Base-by-base conservation (phyloP, 805 yeast genomes). In the Kurtzmaniella cleridarum region DNA sequence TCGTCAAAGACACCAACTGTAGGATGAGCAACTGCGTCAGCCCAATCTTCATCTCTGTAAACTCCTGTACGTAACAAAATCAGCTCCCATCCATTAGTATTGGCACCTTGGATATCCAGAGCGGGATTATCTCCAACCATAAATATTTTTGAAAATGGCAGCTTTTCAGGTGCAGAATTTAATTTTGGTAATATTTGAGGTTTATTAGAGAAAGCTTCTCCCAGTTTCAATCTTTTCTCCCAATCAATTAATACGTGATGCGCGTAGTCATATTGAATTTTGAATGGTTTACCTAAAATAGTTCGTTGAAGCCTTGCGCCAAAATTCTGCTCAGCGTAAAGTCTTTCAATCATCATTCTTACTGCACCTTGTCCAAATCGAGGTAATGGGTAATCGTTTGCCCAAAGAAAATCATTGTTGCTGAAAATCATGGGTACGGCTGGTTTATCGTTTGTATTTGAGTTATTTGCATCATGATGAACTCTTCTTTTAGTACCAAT, bases 51-150 rank as follows among this genome's bases (percentile, higher is more conserved):
- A 45, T 81, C 87, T 43, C 70, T 67, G 57, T 78, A 93, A 3
- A 93, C 98, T 1, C 98, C 98, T 0, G 97, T 85, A 45, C 81
- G 71, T 18, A 93, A 87, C 33, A 93, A 72, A 28, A 88, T 75
- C 10, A 93, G 80, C 35, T 83, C 78, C 98, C 98, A 93, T 3
- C 96, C 95, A 55, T 81, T 80, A 36, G 68, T 66, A 50, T 84
- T 81, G 5, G 96, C 98, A 0, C 98, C 98, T 40, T 73, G 72
- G 39, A 93, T 93, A 57, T 93, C 98, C 36, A 89, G 78, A 23
- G 82, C 93, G 3, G 97, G 98, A 59, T 93, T 93, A 62, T 93
- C 98, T 23, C 98, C 98, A 27, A 93, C 87, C 98, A 93, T 93
- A 62, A 73, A 90, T 2, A 93, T 83, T n/a, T 73, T 60, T 28